A percentile compares a stretch with the other conserved stretches of the same genome.
Evolutionary conservation across 148 eudicot species (phyloP).

Genomic region (Rhododendron kiyosumense): DNA sequence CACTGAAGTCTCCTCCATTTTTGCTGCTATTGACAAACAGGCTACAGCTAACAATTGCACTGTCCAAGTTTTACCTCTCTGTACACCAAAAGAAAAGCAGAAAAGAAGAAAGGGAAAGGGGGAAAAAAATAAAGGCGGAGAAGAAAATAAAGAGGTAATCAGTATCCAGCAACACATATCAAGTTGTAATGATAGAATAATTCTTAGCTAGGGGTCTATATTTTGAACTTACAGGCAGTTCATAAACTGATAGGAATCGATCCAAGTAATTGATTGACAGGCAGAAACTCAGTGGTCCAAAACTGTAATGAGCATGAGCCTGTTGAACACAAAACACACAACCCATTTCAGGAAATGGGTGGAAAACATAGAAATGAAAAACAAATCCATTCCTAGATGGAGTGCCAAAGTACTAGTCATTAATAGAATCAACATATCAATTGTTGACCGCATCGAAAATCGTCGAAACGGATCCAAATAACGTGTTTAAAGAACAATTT

Average conservation of each 20-base stretch:
- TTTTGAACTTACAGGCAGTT: conserved; percentile 63
- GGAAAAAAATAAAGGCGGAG: not conserved
- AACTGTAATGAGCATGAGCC: conserved; percentile 68
- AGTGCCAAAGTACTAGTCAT: not conserved
- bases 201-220: not conserved
- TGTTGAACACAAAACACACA: conserved; percentile 31
- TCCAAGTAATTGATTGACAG: conserved; percentile 75
- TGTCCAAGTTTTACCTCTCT: conserved; percentile 71
- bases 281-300: conserved; percentile 54
- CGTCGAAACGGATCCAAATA: not conserved
- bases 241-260: conserved; percentile 55
- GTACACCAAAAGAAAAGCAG: not conserved
- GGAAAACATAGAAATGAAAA: not conserved
- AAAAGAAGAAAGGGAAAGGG: not conserved
- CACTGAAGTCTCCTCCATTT: conserved; percentile 65
- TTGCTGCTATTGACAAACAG: conserved; percentile 82
- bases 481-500: not conserved
- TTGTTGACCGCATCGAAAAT: not conserved
- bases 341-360: conserved; percentile 6
- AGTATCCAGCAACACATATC: not conserved
- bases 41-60: conserved; percentile 77
- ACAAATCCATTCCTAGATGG: conserved; percentile 1
- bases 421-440: not conserved
- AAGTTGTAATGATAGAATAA: not conserved
- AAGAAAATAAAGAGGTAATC: not conserved